Base-by-base conservation (phyloP, 805 yeast species). In the Jamesozyma hellenica region DNA sequence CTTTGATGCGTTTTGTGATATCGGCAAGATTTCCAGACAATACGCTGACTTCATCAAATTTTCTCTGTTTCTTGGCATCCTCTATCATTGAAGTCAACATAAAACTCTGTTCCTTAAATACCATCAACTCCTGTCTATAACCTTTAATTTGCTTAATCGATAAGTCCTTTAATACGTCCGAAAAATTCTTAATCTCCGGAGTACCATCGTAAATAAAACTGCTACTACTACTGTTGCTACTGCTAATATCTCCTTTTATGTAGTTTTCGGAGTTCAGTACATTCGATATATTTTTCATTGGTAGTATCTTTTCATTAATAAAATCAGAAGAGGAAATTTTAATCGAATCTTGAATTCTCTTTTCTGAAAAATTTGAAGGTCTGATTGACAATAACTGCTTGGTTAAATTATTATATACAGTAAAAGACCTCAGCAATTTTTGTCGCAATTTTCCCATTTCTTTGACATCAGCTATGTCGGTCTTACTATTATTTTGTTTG, bases 41-140 rank as follows among this genome's bases (percentile, higher is more conserved):
- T 1, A 82, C 69, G 10, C 63, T 65, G 32, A 85, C 60, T 54
- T 84, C 95, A 42, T 87, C 96, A 52, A 85, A 84, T 46, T 76
- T 74, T 33, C 96, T 63, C 38, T 72, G 76, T 47, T 68, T 70
- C 43, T 79, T 82, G 28, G 79, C 75, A 12, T 70, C 75, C 2
- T 68, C 66, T 21, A 83, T 71, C 72, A 80, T 74, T 13, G 75
- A 69, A 42, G 75, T 74, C 3, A 90, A 77, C 44, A 90, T 60
- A 48, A 74, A 88, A 49, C 70, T 68, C 52, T 88, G 97, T 55
- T 88, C 97, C 44, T 80, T 80, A 53, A 86, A 61, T 10, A 90
- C 96, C 81, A 88, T 82, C 42, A 88, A 61, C 47, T 81, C 79
- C 48, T 86, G 90, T 34, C 92, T 62, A 21, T 68, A 61, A 36